Evolutionary conservation across 768 basidiomycete species (phyloP).

Genomic region (Suillus plorans): DNA sequence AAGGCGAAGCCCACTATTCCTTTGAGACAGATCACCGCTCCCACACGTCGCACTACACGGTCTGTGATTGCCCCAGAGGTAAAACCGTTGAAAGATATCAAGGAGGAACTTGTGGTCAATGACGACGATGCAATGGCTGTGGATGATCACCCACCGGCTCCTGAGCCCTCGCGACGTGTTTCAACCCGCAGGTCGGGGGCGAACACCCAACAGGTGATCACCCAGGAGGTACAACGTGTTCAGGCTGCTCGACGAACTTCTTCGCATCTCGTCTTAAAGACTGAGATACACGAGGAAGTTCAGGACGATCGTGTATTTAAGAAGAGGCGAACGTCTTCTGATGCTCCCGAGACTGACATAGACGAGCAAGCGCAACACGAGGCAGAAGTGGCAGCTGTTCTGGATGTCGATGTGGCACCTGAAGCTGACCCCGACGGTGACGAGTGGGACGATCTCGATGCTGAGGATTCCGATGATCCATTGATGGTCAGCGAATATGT

Average conservation of each 20-base stretch:
- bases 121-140: conserved; percentile 56
- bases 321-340: conserved; percentile 75
- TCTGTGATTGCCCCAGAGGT: conserved; percentile 26
- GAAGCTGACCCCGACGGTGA: conserved; percentile 67
- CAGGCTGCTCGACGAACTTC: conserved; percentile 33
- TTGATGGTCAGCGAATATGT: conserved; percentile 98
- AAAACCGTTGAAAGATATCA: conserved; percentile 29
- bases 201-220: conserved; percentile 20
- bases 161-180: conserved; percentile 6
- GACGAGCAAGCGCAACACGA: conserved; percentile 35
- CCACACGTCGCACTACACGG: conserved; percentile 39
- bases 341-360: conserved; percentile 49
- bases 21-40: conserved; percentile 48
- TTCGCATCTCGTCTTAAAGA: conserved; percentile 29
- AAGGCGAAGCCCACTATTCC: conserved; percentile 43
- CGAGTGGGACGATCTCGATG: conserved; percentile 90
- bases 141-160: conserved; percentile 40
- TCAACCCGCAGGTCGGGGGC: conserved; percentile 32
- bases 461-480: conserved; percentile 90
- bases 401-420: conserved; percentile 46
- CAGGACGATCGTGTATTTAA: conserved; percentile 65
- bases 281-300: conserved; percentile 46
- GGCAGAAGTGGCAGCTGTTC: conserved; percentile 38
- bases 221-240: conserved; percentile 27
- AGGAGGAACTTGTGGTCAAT: conserved; percentile 31